These are phyloP conservation scores for Haplosporangium sp. DNA, from an alignment of 371 early-diverging fungal genomes.

Conservation along the genomic window DNA sequence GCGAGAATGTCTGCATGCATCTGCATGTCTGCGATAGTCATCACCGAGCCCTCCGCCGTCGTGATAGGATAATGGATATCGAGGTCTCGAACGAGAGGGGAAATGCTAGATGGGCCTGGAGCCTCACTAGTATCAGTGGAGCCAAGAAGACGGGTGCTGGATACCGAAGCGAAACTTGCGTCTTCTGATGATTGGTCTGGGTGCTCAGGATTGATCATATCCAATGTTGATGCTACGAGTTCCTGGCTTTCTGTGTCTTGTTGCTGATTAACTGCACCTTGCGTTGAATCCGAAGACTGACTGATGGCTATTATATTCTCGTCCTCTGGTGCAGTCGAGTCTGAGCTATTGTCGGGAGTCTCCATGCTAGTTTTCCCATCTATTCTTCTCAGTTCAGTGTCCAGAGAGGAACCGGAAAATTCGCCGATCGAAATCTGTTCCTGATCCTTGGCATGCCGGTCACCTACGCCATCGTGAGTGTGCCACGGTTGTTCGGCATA, in stretches of 20 bases:
- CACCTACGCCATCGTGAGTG: constrained; percentile 7
- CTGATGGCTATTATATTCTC: neutral
- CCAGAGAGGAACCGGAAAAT: constrained; percentile 8
- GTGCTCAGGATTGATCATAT: neutral
- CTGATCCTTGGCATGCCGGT: neutral
- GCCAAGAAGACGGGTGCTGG: neutral
- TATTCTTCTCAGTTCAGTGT: neutral
- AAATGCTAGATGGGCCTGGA: constrained; percentile 1
- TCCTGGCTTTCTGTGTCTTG: neutral
- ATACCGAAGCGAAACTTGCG: neutral
- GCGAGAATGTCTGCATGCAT: constrained; percentile 36
- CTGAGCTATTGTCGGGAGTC: neutral
- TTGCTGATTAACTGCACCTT: neutral
- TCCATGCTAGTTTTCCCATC: constrained; percentile 4
- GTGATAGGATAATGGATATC: constrained; percentile 34
- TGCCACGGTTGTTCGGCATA: constrained; percentile 20
- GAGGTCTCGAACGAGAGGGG: constrained; percentile 28
- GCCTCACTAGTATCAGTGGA: constrained; percentile 6
- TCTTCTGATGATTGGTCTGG: neutral
- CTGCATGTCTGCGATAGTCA: constrained; percentile 38
- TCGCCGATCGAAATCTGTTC: constrained; percentile 2
- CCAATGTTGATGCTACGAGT: neutral
- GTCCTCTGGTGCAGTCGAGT: neutral
- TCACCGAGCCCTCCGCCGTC: constrained; percentile 24
- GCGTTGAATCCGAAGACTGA: neutral